phyloP scores from a whole-genome alignment of 805 yeast genomes.

The Saccharomycopsis guyanensis region DNA sequence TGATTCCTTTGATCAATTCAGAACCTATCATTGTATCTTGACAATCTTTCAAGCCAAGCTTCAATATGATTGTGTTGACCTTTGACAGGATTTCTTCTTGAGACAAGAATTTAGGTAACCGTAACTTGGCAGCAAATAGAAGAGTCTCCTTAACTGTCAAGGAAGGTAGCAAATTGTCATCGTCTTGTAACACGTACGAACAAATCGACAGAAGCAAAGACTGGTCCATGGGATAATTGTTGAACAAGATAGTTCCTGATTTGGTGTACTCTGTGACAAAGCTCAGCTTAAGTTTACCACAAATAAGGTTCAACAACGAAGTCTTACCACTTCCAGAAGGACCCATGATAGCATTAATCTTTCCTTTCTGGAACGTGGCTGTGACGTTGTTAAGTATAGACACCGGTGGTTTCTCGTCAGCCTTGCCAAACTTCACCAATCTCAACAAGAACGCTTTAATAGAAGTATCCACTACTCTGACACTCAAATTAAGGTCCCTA shows the following conservation, averaged over 20 bases:
- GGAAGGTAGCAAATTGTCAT: conserved; percentile 59
- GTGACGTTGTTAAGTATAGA: conserved; percentile 38
- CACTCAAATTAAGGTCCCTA: conserved; percentile 7
- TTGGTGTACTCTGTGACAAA: conserved; percentile 27
- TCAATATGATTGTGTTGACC: conserved; percentile 52
- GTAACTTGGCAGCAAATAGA: conserved; percentile 58
- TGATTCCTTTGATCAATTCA: conserved; percentile 53
- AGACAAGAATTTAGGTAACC: conserved; percentile 40
- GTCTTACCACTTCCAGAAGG: conserved; percentile 80
- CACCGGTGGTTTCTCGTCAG: conserved; percentile 22
- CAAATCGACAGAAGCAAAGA: conserved; percentile 38
- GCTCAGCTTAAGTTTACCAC: conserved; percentile 45
- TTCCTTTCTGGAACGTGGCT: conserved; percentile 47
- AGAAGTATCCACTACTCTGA: conserved; percentile 14
- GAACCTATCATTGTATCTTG: conserved; percentile 66
- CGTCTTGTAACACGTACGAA: conserved; percentile 79
- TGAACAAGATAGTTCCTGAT: conserved; percentile 39
- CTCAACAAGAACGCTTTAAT: conserved; percentile 6
- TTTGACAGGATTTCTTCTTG: conserved; percentile 37
- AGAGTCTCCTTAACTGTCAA: conserved; percentile 76
- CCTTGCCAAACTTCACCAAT: not conserved
- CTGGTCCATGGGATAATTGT: conserved; percentile 31
- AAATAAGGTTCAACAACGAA: conserved; percentile 52
- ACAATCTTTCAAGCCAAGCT: conserved; percentile 66
- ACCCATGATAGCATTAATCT: conserved; percentile 68